These are phyloP conservation scores for Dictyophora rubrovolvata DNA, from an alignment of 768 basidiomycete species.

Conservation along the genomic window DNA sequence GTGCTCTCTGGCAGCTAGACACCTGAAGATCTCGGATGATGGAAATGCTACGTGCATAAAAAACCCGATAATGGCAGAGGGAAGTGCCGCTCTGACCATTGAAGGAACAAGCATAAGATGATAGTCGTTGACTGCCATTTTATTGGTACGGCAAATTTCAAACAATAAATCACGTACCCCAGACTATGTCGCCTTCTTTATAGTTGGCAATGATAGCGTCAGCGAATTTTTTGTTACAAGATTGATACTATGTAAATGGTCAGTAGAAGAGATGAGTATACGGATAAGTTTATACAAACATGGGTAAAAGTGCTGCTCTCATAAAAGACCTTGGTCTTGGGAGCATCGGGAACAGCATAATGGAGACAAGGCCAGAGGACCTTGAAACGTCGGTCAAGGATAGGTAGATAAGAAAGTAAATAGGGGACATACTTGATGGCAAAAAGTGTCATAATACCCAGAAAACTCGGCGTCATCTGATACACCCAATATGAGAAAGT, in stretches of 20 bases:
- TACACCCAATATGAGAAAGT: constrained; percentile 14
- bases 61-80: constrained; percentile 67
- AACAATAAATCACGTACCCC: constrained; percentile 23
- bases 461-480: constrained; percentile 53
- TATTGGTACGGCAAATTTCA: neutral
- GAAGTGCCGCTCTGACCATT: constrained; percentile 63
- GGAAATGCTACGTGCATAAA: constrained; percentile 98
- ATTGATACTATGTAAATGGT: constrained; percentile 50
- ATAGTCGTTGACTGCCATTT: constrained; percentile 68
- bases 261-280: neutral
- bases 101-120: constrained; percentile 89
- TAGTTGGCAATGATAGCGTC: constrained; percentile 71
- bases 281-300: neutral
- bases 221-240: constrained; percentile 87
- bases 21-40: constrained; percentile 90
- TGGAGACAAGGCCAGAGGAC: constrained; percentile 85
- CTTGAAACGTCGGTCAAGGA: constrained; percentile 12
- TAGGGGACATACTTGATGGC: constrained; percentile 52
- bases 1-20: constrained; percentile 60
- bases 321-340: constrained; percentile 73
- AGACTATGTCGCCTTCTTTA: constrained; percentile 84
- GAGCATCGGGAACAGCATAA: constrained; percentile 79
- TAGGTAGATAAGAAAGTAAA: constrained; percentile 14
- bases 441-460: constrained; percentile 77
- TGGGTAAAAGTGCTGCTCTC: constrained; percentile 61